These are phyloP conservation scores for Pinus albicaulis DNA, from an alignment of 75 land plant species.

Conservation along the genomic window DNA sequence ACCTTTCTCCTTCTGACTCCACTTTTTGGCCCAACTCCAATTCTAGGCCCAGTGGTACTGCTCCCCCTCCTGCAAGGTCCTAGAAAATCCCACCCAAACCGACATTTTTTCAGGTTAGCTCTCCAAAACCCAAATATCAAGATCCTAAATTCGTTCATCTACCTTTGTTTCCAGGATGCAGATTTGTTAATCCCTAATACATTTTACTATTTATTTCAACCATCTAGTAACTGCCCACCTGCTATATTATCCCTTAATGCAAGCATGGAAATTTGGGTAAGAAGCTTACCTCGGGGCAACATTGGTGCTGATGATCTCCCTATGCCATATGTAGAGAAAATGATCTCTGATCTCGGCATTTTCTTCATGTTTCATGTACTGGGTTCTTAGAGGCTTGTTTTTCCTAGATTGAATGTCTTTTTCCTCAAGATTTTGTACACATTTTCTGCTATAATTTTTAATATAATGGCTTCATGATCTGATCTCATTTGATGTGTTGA, in stretches of 20 bases:
- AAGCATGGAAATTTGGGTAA: background rate
- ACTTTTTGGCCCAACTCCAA: too few relatives aligned
- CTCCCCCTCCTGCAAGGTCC: background rate
- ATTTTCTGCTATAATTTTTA: too few relatives aligned
- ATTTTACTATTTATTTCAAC: background rate
- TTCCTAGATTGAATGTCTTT: too few relatives aligned
- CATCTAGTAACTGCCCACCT: background rate
- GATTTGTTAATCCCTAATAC: background rate
- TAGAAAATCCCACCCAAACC: background rate
- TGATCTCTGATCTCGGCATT: too few relatives aligned
- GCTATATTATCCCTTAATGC: background rate
- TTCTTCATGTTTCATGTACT: too few relatives aligned
- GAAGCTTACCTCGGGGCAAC: conserved; percentile 10
- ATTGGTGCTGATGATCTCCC: background rate
- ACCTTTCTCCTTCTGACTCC: background rate
- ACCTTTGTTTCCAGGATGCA: background rate
- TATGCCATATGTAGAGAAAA: background rate
- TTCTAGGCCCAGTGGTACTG: background rate
- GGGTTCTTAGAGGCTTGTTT: too few relatives aligned
- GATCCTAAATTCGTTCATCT: too few relatives aligned
- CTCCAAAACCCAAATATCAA: background rate
- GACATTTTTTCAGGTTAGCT: background rate
- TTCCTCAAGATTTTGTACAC: too few relatives aligned
- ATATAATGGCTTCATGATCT: too few relatives aligned
- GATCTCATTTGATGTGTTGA: too few relatives aligned